Evolutionary conservation across 257 asterid species (phyloP).

Genomic region (Phtheirospermum japonicum): DNA sequence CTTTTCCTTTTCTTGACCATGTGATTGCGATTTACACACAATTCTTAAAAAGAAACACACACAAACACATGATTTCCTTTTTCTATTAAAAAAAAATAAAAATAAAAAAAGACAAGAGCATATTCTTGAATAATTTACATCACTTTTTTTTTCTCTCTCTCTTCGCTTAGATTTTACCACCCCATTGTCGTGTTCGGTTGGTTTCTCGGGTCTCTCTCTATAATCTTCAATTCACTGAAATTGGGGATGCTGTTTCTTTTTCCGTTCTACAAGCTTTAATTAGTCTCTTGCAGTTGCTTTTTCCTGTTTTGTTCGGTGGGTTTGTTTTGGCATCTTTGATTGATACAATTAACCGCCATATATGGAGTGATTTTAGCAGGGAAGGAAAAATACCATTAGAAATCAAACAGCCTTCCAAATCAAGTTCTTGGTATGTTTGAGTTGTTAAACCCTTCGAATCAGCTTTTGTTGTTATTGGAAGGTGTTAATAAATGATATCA

Average conservation of each 20-base stretch:
- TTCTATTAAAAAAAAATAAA: no score
- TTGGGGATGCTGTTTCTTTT: not conserved
- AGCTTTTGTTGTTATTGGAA: no score
- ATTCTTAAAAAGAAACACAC: no score
- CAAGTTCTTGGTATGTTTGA: slow-evolving; percentile 2
- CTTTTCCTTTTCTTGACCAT: no score
- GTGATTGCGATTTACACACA: no score
- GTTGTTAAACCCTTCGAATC: slow-evolving; percentile 1
- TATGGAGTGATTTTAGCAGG: slow-evolving; percentile 20
- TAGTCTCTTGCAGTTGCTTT: not conserved
- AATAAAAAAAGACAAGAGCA: no score
- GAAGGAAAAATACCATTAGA: not conserved
- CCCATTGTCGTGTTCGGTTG: not conserved
- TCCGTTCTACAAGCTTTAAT: no score
- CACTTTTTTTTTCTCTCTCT: slow-evolving; percentile 14
- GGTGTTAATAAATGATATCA: no score
- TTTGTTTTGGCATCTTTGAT: not conserved
- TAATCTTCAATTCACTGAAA: not conserved
- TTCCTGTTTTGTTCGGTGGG: not conserved
- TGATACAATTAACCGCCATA: slow-evolving; percentile 12
- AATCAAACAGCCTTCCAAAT: slow-evolving; percentile 12
- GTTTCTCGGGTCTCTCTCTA: not conserved
- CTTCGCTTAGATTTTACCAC: not conserved
- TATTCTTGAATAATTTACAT: no score
- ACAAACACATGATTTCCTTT: no score